phyloP scores from a whole-genome alignment of 2,329 filamentous ascomycete genomes.

The Talaromyces sp. region DNA sequence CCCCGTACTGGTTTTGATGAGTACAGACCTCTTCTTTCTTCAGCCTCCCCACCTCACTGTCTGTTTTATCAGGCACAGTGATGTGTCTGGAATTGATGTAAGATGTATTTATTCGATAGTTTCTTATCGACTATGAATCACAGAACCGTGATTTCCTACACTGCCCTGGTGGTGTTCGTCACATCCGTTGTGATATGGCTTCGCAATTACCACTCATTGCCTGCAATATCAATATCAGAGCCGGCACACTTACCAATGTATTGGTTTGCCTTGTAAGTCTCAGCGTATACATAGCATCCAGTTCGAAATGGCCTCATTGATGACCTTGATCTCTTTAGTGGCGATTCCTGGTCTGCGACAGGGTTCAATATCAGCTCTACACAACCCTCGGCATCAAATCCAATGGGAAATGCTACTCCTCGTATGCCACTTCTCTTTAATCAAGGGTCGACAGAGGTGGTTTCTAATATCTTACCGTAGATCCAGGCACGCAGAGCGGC shows the following conservation, averaged over 20 bases:
- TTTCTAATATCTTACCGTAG: slow-evolving; percentile 7
- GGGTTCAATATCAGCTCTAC: slow-evolving; percentile 11
- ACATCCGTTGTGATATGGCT: slow-evolving; percentile 12
- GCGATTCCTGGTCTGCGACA: slow-evolving; percentile 15
- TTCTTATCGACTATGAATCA: slow-evolving; percentile 8
- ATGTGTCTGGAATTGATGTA: neutral
- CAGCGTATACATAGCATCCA: neutral
- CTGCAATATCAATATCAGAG: slow-evolving; percentile 4
- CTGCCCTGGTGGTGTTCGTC: slow-evolving; percentile 13
- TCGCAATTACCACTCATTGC: slow-evolving; percentile 8
- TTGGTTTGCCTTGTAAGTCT: slow-evolving; percentile 19
- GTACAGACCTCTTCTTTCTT: neutral
- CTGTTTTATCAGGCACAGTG: neutral
- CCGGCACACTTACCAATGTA: slow-evolving; percentile 1
- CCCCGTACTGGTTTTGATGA: neutral
- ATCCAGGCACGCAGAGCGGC: slow-evolving; percentile 16
- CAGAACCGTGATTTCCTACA: slow-evolving; percentile 10
- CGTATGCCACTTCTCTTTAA: slow-evolving; percentile 7
- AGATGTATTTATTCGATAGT: neutral
- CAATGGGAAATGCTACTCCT: slow-evolving; percentile 14
- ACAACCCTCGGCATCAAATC: slow-evolving; percentile 14
- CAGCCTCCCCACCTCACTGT: neutral
- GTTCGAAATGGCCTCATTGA: neutral
- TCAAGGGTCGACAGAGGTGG: neutral
- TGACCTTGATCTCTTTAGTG: slow-evolving; percentile 9